phyloP scores from a whole-genome alignment of 2,329 filamentous ascomycete species.

The Fusarium papillatum region DNA sequence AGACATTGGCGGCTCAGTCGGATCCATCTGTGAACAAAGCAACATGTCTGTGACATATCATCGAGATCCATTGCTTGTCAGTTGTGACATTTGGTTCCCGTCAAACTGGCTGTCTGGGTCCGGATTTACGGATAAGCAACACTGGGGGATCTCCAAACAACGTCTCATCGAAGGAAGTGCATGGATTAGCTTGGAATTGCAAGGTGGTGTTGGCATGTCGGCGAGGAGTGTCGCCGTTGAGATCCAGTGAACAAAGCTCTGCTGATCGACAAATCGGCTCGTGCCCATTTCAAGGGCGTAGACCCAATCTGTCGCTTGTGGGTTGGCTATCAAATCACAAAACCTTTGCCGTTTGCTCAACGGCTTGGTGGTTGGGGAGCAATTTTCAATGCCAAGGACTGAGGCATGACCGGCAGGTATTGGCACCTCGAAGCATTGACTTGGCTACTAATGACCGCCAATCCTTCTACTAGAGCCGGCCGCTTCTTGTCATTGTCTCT shows the following conservation, averaged over 20 bases:
- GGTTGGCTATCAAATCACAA: neutral
- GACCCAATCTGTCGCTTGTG: neutral
- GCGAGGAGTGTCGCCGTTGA: neutral
- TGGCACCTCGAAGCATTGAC: neutral
- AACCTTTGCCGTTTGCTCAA: neutral
- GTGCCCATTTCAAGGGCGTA: neutral
- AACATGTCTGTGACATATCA: neutral
- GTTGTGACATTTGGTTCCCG: neutral
- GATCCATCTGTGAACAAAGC: neutral
- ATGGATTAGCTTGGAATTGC: neutral
- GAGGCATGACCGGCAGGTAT: neutral
- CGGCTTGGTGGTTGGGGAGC: neutral
- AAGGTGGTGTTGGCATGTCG: neutral
- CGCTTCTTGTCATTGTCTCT: neutral
- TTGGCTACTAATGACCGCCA: neutral
- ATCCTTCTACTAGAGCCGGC: neutral
- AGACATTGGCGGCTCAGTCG: neutral
- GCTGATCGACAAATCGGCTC: neutral
- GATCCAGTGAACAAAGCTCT: neutral
- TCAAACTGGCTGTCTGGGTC: neutral
- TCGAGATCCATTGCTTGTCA: constrained; percentile 1
- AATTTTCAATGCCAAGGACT: constrained; percentile 4
- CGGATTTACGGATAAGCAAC: neutral
- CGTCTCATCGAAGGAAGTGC: neutral
- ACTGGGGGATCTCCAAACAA: neutral